Evolutionary conservation across 2,329 filamentous ascomycete species (phyloP), one percentile per base, ranked within the genome.

Genomic region (Fusarium multiceps): DNA sequence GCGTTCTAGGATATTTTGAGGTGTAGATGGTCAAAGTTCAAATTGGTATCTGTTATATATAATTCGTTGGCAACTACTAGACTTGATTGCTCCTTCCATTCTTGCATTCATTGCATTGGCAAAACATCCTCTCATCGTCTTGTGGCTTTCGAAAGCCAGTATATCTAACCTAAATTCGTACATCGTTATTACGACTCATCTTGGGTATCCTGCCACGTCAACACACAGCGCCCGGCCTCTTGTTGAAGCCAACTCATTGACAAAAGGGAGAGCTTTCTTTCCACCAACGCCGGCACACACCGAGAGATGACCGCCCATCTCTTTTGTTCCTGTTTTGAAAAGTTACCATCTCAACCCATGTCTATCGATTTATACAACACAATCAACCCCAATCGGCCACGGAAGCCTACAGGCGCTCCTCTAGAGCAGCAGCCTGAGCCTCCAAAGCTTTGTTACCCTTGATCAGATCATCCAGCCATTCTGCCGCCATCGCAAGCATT

Each of bases 381-480:
- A 25, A 18, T 20, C 28, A 30, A 41, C 55, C 45, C 46, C 40
- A 20, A 27, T 28, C 57, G 25, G 42, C 14, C 32, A 21, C 34
- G 34, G 23, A 34, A 18, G 40, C 34, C 69, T 41, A 74, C 14
- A 55, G 32, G 62, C 61, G 72, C 34, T 71, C 73, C 59, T 79
- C 74, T 42, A 80, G 46, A 18, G 69, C 78, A n/a, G 81, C 81
- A 47, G 91, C 78, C 77, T 87, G 86, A n/a, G 77, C 78, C 59
- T 82, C 82, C 55, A 93, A 78, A 27, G 82, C 77, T 59, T 89
- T 82, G 75, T 97, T 97, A 7, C 90, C 92, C 41, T 85, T 81
- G 14, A 93, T 79, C 21, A 97, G 77, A 18, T 90, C 87, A 68
- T 94, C 89, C n/a, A 97, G 81, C 85, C 92, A 97, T 69, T 93